phyloP scores from a whole-genome alignment of 2,329 filamentous ascomycete genomes.

The Colletotrichum sp. region DNA sequence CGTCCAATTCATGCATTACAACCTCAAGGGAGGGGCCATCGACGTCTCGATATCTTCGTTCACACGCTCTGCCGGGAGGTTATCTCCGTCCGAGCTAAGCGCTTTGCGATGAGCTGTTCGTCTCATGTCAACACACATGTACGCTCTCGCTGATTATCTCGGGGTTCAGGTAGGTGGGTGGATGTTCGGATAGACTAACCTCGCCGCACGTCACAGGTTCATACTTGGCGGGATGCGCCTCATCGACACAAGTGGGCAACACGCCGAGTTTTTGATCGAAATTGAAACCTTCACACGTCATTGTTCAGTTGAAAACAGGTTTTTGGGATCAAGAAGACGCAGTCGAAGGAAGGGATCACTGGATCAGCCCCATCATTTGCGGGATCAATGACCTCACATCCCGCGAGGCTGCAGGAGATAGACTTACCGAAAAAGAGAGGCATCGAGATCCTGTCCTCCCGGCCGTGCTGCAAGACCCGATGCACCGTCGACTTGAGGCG shows the following conservation, averaged over 20 bases:
- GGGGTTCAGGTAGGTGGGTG: not conserved
- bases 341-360: not conserved
- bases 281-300: slow-evolving; percentile 39
- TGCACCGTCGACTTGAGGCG: slow-evolving; percentile 26
- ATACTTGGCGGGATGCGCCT: slow-evolving; percentile 51
- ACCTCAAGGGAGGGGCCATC: not conserved
- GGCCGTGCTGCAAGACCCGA: slow-evolving; percentile 18
- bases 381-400: not conserved
- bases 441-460: slow-evolving; percentile 42
- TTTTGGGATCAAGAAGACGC: not conserved
- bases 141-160: not conserved
- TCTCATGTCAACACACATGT: not conserved
- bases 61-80: not conserved
- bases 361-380: not conserved
- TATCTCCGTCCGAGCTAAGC: not conserved
- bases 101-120: slow-evolving; percentile 13
- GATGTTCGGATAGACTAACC: slow-evolving; percentile 9
- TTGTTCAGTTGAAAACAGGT: not conserved
- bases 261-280: slow-evolving; percentile 56
- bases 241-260: slow-evolving; percentile 51
- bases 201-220: slow-evolving; percentile 57
- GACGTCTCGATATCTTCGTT: not conserved
- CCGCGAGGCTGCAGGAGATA: not conserved
- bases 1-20: not conserved
- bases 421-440: slow-evolving; percentile 57